A percentile compares a stretch with the other conserved stretches of the same genome.
Conservation (phyloP, 306 rosid genomes). For the Cucumis sativus region DNA sequence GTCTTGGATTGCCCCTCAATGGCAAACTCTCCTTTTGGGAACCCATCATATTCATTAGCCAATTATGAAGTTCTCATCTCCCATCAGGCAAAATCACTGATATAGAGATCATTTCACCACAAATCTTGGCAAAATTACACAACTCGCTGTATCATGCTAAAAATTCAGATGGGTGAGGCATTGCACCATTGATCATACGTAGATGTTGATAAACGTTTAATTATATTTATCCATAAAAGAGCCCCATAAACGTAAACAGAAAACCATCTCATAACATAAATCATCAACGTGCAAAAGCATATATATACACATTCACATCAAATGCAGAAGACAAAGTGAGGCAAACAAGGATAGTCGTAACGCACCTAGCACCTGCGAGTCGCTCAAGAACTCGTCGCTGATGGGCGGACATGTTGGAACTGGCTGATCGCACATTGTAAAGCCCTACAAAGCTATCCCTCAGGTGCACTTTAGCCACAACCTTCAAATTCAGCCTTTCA, state of each 20-base stretch:
- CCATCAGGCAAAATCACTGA: neutral
- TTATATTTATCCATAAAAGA: neutral
- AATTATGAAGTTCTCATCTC: neutral
- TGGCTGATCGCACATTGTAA: conserved; percentile 41
- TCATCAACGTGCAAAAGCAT: neutral
- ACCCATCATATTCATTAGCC: neutral
- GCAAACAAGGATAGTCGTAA: neutral
- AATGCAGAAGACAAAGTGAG: neutral
- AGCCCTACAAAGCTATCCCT: conserved; percentile 56
- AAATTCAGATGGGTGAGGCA: neutral
- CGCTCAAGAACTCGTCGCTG: conserved; percentile 55
- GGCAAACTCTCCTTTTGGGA: neutral
- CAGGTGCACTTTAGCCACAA: conserved; percentile 37
- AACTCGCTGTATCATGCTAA: neutral
- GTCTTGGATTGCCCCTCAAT: neutral
- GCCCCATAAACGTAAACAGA: neutral
- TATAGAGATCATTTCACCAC: neutral
- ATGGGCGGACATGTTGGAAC: conserved; percentile 22
- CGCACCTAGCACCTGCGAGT: conserved; percentile 50
- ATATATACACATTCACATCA: neutral
- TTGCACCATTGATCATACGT: neutral
- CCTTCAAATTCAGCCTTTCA: conserved; percentile 31
- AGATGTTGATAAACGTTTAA: neutral
- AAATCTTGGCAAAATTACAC: neutral
- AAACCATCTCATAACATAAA: neutral